Conservation (phyloP, 2,329 filamentous ascomycete genomes). For the Penicillium polonicum region DNA sequence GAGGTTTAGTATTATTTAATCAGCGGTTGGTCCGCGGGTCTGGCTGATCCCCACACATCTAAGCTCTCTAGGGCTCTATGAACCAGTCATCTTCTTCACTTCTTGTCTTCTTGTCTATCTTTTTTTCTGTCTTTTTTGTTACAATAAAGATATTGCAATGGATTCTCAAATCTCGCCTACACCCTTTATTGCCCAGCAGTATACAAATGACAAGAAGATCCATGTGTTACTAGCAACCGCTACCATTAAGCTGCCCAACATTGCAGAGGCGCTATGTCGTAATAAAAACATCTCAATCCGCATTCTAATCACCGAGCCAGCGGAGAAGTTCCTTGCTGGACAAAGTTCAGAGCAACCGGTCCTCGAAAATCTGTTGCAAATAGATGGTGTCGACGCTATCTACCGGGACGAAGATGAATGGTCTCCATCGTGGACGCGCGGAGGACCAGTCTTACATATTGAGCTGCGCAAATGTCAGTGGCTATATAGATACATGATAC, state of each 20-base stretch:
- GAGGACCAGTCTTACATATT: conserved; percentile 83
- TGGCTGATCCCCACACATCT: conserved; percentile 13
- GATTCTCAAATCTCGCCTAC: neutral
- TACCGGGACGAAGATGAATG: conserved; percentile 88
- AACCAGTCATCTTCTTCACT: neutral
- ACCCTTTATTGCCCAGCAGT: conserved; percentile 18
- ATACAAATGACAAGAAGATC: conserved; percentile 26
- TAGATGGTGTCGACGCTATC: conserved; percentile 75
- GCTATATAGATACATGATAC: neutral
- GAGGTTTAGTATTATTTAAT: conserved; percentile 18
- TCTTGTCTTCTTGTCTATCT: neutral
- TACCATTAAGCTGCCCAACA: conserved; percentile 76
- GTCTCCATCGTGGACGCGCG: conserved; percentile 72
- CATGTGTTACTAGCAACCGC: conserved; percentile 64
- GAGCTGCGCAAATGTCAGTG: conserved; percentile 62
- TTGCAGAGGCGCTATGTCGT: conserved; percentile 53
- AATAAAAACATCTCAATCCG: conserved; percentile 67
- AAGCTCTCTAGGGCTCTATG: neutral
- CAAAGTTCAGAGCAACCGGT: conserved; percentile 76
- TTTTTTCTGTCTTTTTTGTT: neutral
- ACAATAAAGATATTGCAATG: neutral
- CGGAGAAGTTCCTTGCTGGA: conserved; percentile 71
- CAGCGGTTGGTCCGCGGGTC: conserved; percentile 13
- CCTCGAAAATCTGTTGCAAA: conserved; percentile 55
- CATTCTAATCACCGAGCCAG: conserved; percentile 74